phyloP scores from a whole-genome alignment of 352 stramenopile species.

The Phytophthora nicotianae region DNA sequence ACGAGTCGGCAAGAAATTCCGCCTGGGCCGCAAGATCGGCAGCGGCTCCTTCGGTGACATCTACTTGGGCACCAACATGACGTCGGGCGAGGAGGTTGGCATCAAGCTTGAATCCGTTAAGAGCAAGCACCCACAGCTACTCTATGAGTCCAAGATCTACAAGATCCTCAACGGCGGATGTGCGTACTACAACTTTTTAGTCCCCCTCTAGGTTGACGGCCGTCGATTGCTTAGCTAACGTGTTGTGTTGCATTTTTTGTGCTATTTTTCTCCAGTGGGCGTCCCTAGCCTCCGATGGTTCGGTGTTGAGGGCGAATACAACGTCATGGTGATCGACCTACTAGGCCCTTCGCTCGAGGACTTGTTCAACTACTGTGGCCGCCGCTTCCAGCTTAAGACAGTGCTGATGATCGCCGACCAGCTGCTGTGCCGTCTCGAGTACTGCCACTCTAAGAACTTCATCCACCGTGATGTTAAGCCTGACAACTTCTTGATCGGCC shows the following conservation, averaged over 20 bases:
- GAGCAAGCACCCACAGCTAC: slow-evolving; percentile 97
- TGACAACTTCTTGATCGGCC: slow-evolving; percentile 91
- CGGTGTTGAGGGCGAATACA: slow-evolving; percentile 99
- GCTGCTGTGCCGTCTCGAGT: slow-evolving; percentile 85
- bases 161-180: slow-evolving; percentile 98
- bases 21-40: slow-evolving; percentile 98
- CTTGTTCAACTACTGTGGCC: slow-evolving; percentile 90
- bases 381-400: slow-evolving; percentile 94
- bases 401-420: slow-evolving; percentile 95
- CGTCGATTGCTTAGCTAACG: slow-evolving; percentile 6
- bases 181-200: slow-evolving; percentile 69
- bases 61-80: slow-evolving; percentile 99
- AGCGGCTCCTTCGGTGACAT: slow-evolving; percentile 99
- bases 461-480: slow-evolving; percentile 92
- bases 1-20: slow-evolving; percentile 99
- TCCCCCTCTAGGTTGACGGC: not conserved
- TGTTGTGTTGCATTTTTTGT: slow-evolving; percentile 21
- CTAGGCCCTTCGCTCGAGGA: slow-evolving; percentile 95
- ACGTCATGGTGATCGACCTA: slow-evolving; percentile 99
- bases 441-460: slow-evolving; percentile 91
- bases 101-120: slow-evolving; percentile 99
- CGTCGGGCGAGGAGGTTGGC: slow-evolving; percentile 97
- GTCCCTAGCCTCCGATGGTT: slow-evolving; percentile 99
- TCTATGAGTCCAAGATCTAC: slow-evolving; percentile 99
- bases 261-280: slow-evolving; percentile 80